Evolutionary conservation across 1,284 basidiomycete genomes (phyloP), one percentile per base, ranked within the genome.

Genomic region (Cutaneotrichosporon sp.): DNA sequence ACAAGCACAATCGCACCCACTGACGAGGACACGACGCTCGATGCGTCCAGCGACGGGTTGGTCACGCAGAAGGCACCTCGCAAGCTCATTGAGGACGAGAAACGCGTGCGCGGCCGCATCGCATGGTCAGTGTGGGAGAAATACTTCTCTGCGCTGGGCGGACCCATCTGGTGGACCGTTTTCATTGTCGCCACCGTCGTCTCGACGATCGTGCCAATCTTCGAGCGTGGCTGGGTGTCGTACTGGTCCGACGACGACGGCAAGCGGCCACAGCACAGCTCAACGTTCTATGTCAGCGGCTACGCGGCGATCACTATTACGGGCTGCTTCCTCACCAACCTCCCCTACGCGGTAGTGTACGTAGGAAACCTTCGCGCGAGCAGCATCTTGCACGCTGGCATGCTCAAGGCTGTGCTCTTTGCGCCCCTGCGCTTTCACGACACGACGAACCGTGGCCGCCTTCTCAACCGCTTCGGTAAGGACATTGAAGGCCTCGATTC

Each of bases 341-440:
- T 81, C 11, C 75, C 80, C 40, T 75, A 78, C 49, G 72, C 71
- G 7, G 71, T 80, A 0, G 72, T 80, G 26, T 78, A 90, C 74
- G 77, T 79, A 31, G 89, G 89, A 26, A 88, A 88, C 34, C 86
- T 91, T 58, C 84, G 85, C 63, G 89, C 89, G 1, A 89, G 88
- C 1, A 83, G 82, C 1, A 83, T 87, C 18, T 83, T 95, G 5
- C 91, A 94, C 47, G 18, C 66, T 86, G 87, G 81, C 47, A 85
- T 99, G 56, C 84, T 98, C 49, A 89, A 93, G 75, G 82, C 89
- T 0, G 89, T 98, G 11, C 82, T 99, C 1, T 94, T 94, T 71
- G 93, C 95, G 1, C 88, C 92, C 50, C 88, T 97, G 59, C 87
- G 93, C 31, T 97, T 97, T 85, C 94, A 96, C 73, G 94, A 97